Conservation (phyloP, 495 filamentous ascomycete species). For the Penicillium flavigenum region DNA sequence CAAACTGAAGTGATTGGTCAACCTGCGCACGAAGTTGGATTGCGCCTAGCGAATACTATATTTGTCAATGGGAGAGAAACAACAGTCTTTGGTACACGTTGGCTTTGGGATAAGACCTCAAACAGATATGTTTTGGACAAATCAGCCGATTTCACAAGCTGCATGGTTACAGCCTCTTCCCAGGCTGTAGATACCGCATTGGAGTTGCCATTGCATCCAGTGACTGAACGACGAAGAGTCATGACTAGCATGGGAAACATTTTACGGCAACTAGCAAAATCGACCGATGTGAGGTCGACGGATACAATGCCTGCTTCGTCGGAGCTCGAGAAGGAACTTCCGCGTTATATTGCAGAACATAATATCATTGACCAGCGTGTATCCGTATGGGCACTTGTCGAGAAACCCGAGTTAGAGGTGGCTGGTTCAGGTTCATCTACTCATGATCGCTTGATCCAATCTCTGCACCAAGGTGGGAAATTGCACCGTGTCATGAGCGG, state of each 20-base stretch:
- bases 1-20: constrained; percentile 5
- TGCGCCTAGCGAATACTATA: constrained; percentile 75
- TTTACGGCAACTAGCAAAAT: constrained; percentile 59
- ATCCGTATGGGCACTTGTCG: constrained; percentile 75
- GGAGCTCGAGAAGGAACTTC: constrained; percentile 69
- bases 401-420: constrained; percentile 24
- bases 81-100: constrained; percentile 59
- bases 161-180: constrained; percentile 25
- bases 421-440: constrained; percentile 20
- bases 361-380: constrained; percentile 50
- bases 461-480: constrained; percentile 47
- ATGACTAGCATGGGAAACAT: constrained; percentile 78
- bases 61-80: constrained; percentile 68
- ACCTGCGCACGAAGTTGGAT: constrained; percentile 34
- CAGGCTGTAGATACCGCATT: constrained; percentile 25
- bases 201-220: constrained; percentile 56
- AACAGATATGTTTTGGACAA: constrained; percentile 27
- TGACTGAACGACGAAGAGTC: constrained; percentile 65
- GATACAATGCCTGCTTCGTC: constrained; percentile 64
- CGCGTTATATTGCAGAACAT: constrained; percentile 53
- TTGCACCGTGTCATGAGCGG: constrained; percentile 75
- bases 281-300: constrained; percentile 42
- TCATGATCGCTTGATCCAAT: constrained; percentile 24
- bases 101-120: constrained; percentile 38
- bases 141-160: constrained; percentile 35